These are phyloP conservation scores for Vickermania spadyakhi DNA, from an alignment of 208 protist genomes.

Conservation along the genomic window DNA sequence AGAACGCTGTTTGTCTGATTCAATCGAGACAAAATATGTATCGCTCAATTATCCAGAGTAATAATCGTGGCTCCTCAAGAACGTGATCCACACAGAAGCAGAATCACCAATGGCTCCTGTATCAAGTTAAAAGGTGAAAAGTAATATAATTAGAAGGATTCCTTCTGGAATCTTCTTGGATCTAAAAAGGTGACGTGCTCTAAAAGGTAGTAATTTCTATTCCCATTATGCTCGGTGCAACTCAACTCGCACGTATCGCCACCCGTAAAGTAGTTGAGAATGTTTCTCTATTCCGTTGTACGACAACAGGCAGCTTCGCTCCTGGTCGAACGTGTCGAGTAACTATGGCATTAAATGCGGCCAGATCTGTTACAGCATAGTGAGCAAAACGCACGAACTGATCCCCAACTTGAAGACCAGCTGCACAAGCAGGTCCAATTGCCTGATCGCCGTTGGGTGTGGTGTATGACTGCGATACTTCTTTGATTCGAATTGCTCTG, in stretches of 20 bases:
- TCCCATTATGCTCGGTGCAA: too few relatives aligned
- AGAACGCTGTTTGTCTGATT: too few relatives aligned
- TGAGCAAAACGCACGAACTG: conserved; percentile 70
- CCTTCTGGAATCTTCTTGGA: too few relatives aligned
- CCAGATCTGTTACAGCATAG: conserved; percentile 76
- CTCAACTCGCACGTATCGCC: not conserved
- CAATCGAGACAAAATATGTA: too few relatives aligned
- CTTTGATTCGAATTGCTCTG: conserved; percentile 32
- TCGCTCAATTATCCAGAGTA: too few relatives aligned
- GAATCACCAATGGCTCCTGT: too few relatives aligned
- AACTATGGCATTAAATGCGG: conserved; percentile 77
- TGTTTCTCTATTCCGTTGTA: conserved; percentile 27
- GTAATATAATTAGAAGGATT: too few relatives aligned
- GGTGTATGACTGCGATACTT: conserved; percentile 41
- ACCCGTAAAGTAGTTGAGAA: conserved; percentile 15
- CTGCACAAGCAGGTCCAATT: conserved; percentile 38
- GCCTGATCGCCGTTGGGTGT: conserved; percentile 20
- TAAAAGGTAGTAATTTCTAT: too few relatives aligned
- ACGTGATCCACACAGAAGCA: too few relatives aligned
- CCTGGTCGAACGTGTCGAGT: conserved; percentile 49
- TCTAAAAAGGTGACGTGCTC: too few relatives aligned
- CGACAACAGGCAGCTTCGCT: conserved; percentile 37
- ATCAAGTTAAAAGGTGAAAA: too few relatives aligned
- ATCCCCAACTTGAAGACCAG: conserved; percentile 55
- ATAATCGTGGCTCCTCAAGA: too few relatives aligned